These are phyloP conservation scores for Pseudonitzschia delicatissima DNA, from an alignment of 108 stramenopile species.

Conservation along the genomic window DNA sequence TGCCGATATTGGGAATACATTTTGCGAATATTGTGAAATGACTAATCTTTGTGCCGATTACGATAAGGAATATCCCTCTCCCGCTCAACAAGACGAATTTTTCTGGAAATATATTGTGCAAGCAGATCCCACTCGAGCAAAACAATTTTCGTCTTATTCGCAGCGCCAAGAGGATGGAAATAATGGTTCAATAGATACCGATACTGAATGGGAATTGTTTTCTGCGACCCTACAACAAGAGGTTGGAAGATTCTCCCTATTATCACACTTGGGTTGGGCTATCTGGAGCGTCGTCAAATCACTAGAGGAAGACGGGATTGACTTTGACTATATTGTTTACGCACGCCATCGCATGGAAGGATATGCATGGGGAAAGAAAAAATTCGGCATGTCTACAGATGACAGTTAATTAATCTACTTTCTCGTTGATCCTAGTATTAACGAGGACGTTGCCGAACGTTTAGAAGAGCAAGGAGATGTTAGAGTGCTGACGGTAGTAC, in stretches of 20 bases:
- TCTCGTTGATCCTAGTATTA: too few species aligned
- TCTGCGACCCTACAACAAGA: slow-evolving; percentile 35
- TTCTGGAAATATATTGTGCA: slow-evolving; percentile 22
- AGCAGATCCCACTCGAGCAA: slow-evolving; percentile 32
- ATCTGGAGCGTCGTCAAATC: slow-evolving; percentile 73
- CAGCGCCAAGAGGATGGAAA: not conserved
- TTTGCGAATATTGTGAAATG: slow-evolving; percentile 71
- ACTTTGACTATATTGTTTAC: slow-evolving; percentile 77
- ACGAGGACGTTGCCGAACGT: too few species aligned
- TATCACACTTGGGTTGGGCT: slow-evolving; percentile 74
- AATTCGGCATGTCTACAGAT: slow-evolving; percentile 11
- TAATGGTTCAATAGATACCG: not conserved
- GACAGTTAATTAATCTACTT: too few species aligned
- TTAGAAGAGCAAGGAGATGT: too few species aligned
- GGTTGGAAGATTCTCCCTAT: slow-evolving; percentile 43
- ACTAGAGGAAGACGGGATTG: slow-evolving; percentile 27
- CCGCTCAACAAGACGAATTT: slow-evolving; percentile 38
- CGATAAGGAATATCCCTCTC: slow-evolving; percentile 50
- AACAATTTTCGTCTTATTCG: slow-evolving; percentile 4
- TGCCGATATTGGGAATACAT: slow-evolving; percentile 83
- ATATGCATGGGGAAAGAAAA: slow-evolving; percentile 36
- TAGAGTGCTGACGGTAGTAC: too few species aligned
- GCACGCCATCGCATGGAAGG: slow-evolving; percentile 64
- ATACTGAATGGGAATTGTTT: slow-evolving; percentile 21
- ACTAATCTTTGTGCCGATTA: slow-evolving; percentile 61